phyloP scores from a whole-genome alignment of 108 stramenopile genomes.

The Chaetoceros tenuissimus region DNA sequence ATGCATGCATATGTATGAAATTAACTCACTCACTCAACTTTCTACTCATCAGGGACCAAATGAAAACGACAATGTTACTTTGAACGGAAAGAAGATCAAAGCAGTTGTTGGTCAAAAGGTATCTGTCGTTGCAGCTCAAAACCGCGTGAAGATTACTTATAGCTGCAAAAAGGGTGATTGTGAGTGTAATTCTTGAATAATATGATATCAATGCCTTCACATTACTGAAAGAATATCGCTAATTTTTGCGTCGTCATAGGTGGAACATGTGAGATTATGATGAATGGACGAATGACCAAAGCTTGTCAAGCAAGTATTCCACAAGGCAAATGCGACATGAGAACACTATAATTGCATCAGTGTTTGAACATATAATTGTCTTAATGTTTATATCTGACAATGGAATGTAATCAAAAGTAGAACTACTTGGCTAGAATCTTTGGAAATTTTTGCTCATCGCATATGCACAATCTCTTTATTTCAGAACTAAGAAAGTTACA shows the following conservation, averaged over 20 bases:
- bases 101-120: constrained; percentile 46
- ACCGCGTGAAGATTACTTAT: constrained; percentile 38
- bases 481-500: no score
- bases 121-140: constrained; percentile 25
- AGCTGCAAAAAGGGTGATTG: constrained; percentile 34
- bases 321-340: constrained; percentile 32
- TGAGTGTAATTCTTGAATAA: no score
- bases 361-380: no score
- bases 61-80: constrained; percentile 35
- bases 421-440: no score
- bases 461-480: no score
- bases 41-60: constrained; percentile 9
- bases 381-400: no score
- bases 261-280: constrained; percentile 40
- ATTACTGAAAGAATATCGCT: no score
- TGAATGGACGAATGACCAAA: constrained; percentile 42
- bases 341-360: constrained; percentile 31
- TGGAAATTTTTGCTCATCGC: no score
- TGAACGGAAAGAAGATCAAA: constrained; percentile 46
- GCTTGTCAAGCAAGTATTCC: constrained; percentile 37
- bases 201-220: no score
- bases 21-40: no score
- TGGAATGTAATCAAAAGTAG: no score
- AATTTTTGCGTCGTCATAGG: no score
- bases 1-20: not conserved